phyloP scores from a whole-genome alignment of 2,329 filamentous ascomycete genomes.

The Fusarium sp. region DNA sequence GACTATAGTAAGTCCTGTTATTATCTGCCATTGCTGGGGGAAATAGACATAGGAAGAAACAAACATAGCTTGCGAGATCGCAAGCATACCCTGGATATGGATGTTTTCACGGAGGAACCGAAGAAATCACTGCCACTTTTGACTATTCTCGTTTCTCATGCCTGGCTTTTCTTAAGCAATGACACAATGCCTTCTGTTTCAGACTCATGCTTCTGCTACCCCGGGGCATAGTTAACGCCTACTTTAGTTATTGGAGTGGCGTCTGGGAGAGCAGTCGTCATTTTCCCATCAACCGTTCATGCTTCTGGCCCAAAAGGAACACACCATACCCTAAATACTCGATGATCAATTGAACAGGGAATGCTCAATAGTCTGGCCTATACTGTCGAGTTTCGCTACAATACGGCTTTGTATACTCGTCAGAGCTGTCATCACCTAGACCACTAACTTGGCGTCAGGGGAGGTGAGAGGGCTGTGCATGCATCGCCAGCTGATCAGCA shows the following conservation, averaged over 20 bases:
- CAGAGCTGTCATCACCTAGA: background rate
- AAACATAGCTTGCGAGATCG: background rate
- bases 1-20: slow-evolving; percentile 6
- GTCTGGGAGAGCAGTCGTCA: background rate
- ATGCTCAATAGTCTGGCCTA: slow-evolving; percentile 14
- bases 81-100: slow-evolving; percentile 4
- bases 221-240: background rate
- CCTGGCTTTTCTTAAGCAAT: background rate
- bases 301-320: background rate
- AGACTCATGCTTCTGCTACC: background rate
- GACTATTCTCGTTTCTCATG: background rate
- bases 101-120: background rate
- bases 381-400: background rate
- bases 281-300: background rate
- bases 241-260: slow-evolving; percentile 9
- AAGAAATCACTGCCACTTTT: background rate
- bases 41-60: background rate
- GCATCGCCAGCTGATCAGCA: slow-evolving; percentile 25
- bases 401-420: background rate
- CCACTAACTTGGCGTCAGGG: slow-evolving; percentile 23
- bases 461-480: slow-evolving; percentile 28
- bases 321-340: slow-evolving; percentile 5
- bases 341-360: background rate
- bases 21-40: background rate
- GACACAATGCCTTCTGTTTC: background rate